phyloP scores from a whole-genome alignment of 2,329 filamentous ascomycete species.

The Monilinia polystroma region DNA sequence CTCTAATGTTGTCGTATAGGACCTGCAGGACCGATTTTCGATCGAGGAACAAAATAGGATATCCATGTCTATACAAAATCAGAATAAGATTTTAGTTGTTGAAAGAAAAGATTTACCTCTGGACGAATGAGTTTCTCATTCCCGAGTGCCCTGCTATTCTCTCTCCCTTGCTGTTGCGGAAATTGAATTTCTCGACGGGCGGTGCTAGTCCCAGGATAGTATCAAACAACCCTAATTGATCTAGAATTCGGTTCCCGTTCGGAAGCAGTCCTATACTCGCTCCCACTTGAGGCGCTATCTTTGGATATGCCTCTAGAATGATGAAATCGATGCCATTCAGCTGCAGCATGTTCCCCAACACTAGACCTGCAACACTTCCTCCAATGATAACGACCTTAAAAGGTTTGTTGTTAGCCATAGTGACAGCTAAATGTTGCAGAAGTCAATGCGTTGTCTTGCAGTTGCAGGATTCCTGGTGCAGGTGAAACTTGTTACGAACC shows the following conservation, averaged over 20 bases:
- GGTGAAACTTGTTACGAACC: neutral
- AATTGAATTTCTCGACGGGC: constrained; percentile 15
- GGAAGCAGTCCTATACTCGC: constrained; percentile 49
- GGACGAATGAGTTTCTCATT: neutral
- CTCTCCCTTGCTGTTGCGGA: constrained; percentile 6
- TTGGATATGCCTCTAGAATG: constrained; percentile 46
- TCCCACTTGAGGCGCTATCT: constrained; percentile 48
- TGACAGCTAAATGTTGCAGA: neutral
- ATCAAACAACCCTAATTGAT: constrained; percentile 48
- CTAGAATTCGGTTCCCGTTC: constrained; percentile 47
- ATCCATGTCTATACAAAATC: constrained; percentile 21
- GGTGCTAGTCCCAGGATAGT: constrained; percentile 14
- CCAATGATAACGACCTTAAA: constrained; percentile 48
- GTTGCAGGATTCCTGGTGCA: neutral
- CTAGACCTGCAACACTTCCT: constrained; percentile 50
- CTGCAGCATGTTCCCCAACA: constrained; percentile 49
- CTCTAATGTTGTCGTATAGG: constrained; percentile 36
- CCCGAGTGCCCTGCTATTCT: constrained; percentile 10
- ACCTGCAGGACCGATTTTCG: constrained; percentile 41
- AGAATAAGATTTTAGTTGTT: neutral
- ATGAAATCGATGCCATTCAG: constrained; percentile 48
- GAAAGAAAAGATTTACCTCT: constrained; percentile 6
- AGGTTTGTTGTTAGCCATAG: constrained; percentile 10
- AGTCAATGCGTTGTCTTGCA: neutral
- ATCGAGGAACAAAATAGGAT: constrained; percentile 37